These are phyloP conservation scores for Coprinopsis strossmayeri DNA, from an alignment of 768 basidiomycete genomes.

Conservation along the genomic window DNA sequence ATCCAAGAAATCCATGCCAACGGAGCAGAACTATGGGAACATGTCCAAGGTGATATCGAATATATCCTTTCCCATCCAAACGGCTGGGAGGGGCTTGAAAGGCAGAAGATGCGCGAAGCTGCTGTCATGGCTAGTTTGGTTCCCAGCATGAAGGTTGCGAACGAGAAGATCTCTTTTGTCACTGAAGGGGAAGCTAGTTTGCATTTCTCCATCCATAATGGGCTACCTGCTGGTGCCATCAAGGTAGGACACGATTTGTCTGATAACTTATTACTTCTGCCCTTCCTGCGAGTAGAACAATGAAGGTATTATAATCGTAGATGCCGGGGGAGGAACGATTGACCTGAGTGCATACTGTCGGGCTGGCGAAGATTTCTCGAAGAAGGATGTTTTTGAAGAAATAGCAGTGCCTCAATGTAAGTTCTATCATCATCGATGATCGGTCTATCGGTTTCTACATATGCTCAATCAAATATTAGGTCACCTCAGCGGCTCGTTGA, in stretches of 20 bases:
- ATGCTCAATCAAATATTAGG: conserved; percentile 20
- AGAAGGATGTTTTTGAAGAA: conserved; percentile 27
- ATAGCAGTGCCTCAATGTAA: conserved; percentile 34
- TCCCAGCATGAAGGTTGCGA: conserved; percentile 20
- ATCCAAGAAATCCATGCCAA: conserved; percentile 31
- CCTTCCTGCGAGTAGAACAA: conserved; percentile 23
- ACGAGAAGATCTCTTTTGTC: conserved; percentile 39
- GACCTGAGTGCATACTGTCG: conserved; percentile 44
- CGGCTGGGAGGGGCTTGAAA: conserved; percentile 8
- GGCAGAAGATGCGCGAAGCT: conserved; percentile 1
- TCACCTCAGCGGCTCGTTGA: conserved; percentile 37
- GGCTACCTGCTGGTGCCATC: conserved; percentile 29
- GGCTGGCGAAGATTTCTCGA: conserved; percentile 14
- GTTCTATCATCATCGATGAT: conserved; percentile 19
- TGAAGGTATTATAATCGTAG: conserved; percentile 44
- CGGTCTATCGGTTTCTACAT: no score
- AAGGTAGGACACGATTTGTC: conserved; percentile 15
- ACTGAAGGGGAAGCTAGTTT: conserved; percentile 57
- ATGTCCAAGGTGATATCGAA: conserved; percentile 26
- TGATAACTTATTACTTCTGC: background rate
- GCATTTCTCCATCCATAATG: conserved; percentile 43
- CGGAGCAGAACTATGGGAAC: conserved; percentile 21
- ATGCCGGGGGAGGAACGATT: conserved; percentile 55
- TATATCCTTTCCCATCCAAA: conserved; percentile 40
- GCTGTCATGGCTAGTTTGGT: background rate